These are phyloP conservation scores for Chlamydomonas sphaeroides DNA, from an alignment of 139 green algal species.

Conservation along the genomic window DNA sequence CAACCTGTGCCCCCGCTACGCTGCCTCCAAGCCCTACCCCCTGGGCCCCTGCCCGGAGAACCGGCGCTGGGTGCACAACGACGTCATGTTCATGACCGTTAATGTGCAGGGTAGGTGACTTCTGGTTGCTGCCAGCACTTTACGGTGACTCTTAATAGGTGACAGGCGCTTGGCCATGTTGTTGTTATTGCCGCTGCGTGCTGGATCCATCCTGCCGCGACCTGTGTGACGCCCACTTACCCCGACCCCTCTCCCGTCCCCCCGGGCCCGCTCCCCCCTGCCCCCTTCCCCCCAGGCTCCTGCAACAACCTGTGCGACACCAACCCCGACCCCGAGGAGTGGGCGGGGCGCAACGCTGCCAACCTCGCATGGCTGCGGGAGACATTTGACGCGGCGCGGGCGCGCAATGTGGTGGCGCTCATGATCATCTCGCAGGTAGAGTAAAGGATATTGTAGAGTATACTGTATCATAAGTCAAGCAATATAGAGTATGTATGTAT, in stretches of 20 bases:
- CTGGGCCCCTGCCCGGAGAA: not conserved
- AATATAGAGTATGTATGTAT: too few species aligned
- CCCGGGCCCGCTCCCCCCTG: too few species aligned
- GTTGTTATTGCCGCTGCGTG: too few species aligned
- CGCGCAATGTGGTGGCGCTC: not conserved
- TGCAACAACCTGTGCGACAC: conserved; percentile 39
- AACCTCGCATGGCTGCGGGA: conserved; percentile 20
- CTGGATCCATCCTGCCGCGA: too few species aligned
- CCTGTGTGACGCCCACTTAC: too few species aligned
- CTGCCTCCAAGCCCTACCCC: not conserved
- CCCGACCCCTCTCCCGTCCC: too few species aligned
- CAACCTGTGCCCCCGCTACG: not conserved
- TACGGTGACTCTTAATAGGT: too few species aligned
- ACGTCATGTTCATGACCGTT: conserved; percentile 1
- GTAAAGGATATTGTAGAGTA: too few species aligned
- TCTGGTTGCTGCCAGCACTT: too few species aligned
- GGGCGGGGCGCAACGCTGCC: conserved; percentile 5
- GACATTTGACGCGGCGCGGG: not conserved
- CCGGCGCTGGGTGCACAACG: not conserved
- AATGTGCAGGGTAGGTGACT: conserved; percentile 30
- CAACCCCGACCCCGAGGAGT: conserved; percentile 12
- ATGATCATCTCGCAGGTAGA: conserved; percentile 30
- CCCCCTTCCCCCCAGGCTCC: conserved; percentile 22
- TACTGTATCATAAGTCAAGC: too few species aligned
- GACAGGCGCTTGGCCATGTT: too few species aligned